phyloP scores from a whole-genome alignment of 768 basidiomycete species.

The Pisolithus orientalis region DNA sequence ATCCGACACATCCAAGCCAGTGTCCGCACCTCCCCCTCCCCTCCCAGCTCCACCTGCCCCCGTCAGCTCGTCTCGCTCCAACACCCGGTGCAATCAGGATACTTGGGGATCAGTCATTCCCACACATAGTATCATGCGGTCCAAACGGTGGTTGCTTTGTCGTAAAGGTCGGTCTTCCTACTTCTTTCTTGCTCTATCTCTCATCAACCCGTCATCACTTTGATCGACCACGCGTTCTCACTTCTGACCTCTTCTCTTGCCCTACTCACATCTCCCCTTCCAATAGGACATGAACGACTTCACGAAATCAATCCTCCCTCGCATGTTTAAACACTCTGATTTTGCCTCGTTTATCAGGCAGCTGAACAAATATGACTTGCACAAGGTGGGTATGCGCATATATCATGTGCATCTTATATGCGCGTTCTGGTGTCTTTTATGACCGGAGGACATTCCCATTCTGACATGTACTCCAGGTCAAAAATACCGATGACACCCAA shows the following conservation, averaged over 20 bases:
- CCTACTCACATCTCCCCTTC: constrained; percentile 4
- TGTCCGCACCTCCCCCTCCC: too few species aligned
- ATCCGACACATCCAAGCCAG: too few species aligned
- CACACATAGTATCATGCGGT: constrained; percentile 77
- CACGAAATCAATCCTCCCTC: constrained; percentile 83
- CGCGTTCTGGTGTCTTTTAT: neutral
- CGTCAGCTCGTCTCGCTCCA: too few species aligned
- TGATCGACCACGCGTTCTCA: neutral
- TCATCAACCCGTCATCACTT: neutral
- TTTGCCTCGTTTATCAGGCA: constrained; percentile 91
- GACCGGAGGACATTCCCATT: too few species aligned
- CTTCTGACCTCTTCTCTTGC: constrained; percentile 1
- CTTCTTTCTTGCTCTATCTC: neutral
- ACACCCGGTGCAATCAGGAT: constrained; percentile 65
- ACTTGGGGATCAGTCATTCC: constrained; percentile 75
- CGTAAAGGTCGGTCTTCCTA: constrained; percentile 51
- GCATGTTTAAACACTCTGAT: constrained; percentile 93
- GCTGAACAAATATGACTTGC: constrained; percentile 95
- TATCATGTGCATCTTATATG: neutral
- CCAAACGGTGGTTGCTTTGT: constrained; percentile 83
- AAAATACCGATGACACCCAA: constrained; percentile 77
- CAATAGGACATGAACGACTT: constrained; percentile 89
- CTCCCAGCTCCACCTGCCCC: too few species aligned
- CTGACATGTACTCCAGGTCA: constrained; percentile 40
- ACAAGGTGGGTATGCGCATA: constrained; percentile 54